Percentiles rank a stretch among this genome's conserved stretches.
Evolutionary conservation across 495 filamentous ascomycete genomes (phyloP).

Genomic region (Platismatia glauca): DNA sequence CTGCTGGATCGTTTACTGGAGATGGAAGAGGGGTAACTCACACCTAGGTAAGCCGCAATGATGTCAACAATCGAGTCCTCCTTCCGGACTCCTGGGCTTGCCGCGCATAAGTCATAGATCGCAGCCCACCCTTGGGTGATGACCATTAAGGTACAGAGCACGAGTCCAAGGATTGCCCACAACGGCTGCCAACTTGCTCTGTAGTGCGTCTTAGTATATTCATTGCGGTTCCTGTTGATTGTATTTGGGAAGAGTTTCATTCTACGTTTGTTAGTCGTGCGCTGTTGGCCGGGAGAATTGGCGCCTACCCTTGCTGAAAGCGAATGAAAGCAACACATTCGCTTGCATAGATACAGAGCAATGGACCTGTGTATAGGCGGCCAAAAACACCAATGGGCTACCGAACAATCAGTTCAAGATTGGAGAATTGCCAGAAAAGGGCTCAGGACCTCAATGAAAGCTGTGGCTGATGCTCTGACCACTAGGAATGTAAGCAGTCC

Average conservation of each 20-base stretch:
- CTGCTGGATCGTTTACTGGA: neutral
- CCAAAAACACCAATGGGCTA: slow-evolving; percentile 31
- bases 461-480: slow-evolving; percentile 23
- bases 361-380: slow-evolving; percentile 29
- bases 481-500: slow-evolving; percentile 27
- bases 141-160: slow-evolving; percentile 20
- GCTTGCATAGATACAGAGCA: slow-evolving; percentile 34
- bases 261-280: slow-evolving; percentile 6
- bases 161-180: slow-evolving; percentile 25
- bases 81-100: slow-evolving; percentile 5
- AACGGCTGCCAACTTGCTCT: slow-evolving; percentile 28
- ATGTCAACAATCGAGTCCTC: slow-evolving; percentile 22
- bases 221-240: slow-evolving; percentile 24
- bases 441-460: slow-evolving; percentile 26
- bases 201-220: slow-evolving; percentile 24
- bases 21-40: slow-evolving; percentile 7
- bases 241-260: slow-evolving; percentile 16
- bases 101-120: slow-evolving; percentile 23
- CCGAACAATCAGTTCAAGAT: too few species aligned
- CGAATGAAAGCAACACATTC: slow-evolving; percentile 39
- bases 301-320: slow-evolving; percentile 30
- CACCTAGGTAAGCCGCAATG: slow-evolving; percentile 17
- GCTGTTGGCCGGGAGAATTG: neutral
- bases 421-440: too few species aligned
- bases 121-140: slow-evolving; percentile 26